Evolutionary conservation across 306 rosid species (phyloP), one percentile per base, ranked within the genome.

Genomic region (Echinosophora koreensis): DNA sequence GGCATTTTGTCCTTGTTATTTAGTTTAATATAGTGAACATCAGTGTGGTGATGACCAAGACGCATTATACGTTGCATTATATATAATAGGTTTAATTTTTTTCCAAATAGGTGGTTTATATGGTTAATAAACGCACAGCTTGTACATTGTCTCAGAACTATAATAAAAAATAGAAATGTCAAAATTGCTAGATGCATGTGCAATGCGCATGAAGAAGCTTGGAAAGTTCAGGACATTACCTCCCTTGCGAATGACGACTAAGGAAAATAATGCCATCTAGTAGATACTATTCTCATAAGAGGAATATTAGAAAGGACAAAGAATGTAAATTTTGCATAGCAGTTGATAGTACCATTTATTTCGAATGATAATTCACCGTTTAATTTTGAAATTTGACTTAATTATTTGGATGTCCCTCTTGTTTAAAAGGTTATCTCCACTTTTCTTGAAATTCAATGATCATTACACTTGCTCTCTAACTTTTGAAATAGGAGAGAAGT

Each of bases 131-230:
- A 22, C 22, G 22, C 1, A 22, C 22, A 22, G 22, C 0, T 22
- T 22, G 22, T 22, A 22, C 22, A n/a, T 1, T 1, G 22, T 22
- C 22, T 22, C 22, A 22, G 22, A 22, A 22, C 22, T 22, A 0
- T 3, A 6, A 5, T 6, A 12, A 59, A 63, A n/a, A n/a, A n/a
- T n/a, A n/a, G n/a, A n/a, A 18, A 66, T 66, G 55, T 41, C 55
- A 55, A 66, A 66, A 66, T 42, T 66, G 71, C 37, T 9, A 18
- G 37, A 14, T 11, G 54, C 71, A 66, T 66, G 71, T 66, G 71
- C 71, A 66, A 41, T 42, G 50, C 71, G 35, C 71, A 42, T 30
- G 71, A 41, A 66, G 16, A 58, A 17, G 70, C 34, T 10, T 16
- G 69, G 51, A 64, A 34, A 58, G 64, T 28, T 64, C 27, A 38